Base-by-base conservation (phyloP, 352 stramenopile species). In the Globisporangium middletonii region DNA sequence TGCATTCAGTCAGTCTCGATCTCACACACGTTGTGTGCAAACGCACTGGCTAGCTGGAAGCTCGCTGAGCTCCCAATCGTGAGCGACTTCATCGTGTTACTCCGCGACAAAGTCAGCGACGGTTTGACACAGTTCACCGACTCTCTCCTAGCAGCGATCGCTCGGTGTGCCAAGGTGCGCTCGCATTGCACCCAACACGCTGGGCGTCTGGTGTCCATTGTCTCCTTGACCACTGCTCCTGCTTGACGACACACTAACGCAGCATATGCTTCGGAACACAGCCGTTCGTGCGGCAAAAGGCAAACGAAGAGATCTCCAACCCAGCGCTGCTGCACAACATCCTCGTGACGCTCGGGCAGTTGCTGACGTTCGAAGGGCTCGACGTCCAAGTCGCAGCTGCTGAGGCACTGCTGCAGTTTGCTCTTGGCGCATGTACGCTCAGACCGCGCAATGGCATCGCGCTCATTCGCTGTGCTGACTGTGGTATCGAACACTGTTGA, bases 291-390 rank as follows among this genome's bases (percentile, higher is more conserved):
- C 74, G 84, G 1, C 70, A 77, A 38, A 91, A 89, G 50, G 71
- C 79, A 0, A 94, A 94, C 55, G 84, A 94, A 61, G 82, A 94
- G 56, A 76, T 91, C 50, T 76, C 69, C 41, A 80, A 86, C 38
- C 70, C 82, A 11, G 62, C 54, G 37, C 55, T 91, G 27, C 55
- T 92, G 23, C 68, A 77, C 16, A 58, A 38, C 4, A 57, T 90
- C 15, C 50, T 90, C 0, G 70, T 67, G 7, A 83, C 73, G 6
- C 69, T 94, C 5, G 79, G 67, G 1, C 66, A 86, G 19, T 59
- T 94, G 18, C 62, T 94, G 51, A 74, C 68, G 1, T 86, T 86
- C 35, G 62, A 81, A 2, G 44, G 77, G 23, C 53, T 86, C 11
- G 74, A 86, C 1, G 72, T 89, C 5, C 83, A 94, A 61, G 68